Conservation (phyloP, 2,329 filamentous ascomycete genomes). For the Furcasterigmium furcatum region DNA sequence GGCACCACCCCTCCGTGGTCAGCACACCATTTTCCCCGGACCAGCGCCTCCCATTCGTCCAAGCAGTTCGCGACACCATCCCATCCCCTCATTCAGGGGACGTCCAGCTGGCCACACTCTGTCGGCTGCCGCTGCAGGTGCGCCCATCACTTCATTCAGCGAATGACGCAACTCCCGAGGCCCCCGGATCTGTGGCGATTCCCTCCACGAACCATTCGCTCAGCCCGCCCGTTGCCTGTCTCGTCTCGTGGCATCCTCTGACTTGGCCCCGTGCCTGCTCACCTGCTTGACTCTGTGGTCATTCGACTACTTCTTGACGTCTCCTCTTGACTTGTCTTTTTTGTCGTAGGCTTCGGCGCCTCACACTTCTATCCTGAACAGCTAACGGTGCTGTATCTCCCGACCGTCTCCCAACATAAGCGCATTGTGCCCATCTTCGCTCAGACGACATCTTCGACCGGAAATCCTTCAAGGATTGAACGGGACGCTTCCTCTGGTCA, state of each 20-base stretch:
- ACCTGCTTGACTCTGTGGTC: neutral
- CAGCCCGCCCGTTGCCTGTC: neutral
- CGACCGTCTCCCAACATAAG: too few species aligned
- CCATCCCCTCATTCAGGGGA: neutral
- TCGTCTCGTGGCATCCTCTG: constrained; percentile 14
- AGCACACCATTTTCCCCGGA: neutral
- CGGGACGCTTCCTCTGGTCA: too few species aligned
- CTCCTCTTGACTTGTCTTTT: too few species aligned
- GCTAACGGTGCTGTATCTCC: too few species aligned
- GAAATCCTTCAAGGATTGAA: too few species aligned
- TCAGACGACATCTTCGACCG: too few species aligned
- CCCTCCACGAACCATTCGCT: neutral
- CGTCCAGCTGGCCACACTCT: neutral
- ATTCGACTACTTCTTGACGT: neutral
- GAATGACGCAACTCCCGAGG: constrained; percentile 1
- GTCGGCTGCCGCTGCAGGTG: neutral
- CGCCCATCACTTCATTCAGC: neutral
- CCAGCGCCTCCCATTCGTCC: neutral
- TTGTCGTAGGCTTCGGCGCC: too few species aligned
- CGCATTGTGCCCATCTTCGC: too few species aligned
- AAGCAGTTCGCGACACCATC: neutral
- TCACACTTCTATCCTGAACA: too few species aligned
- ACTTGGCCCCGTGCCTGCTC: constrained; percentile 15
- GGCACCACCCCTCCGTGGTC: neutral
- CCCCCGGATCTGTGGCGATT: neutral